Percentiles rank a stretch among this genome's conserved stretches.
Conservation (phyloP, 768 basidiomycete genomes). For the Psilocybe cyanescens region DNA sequence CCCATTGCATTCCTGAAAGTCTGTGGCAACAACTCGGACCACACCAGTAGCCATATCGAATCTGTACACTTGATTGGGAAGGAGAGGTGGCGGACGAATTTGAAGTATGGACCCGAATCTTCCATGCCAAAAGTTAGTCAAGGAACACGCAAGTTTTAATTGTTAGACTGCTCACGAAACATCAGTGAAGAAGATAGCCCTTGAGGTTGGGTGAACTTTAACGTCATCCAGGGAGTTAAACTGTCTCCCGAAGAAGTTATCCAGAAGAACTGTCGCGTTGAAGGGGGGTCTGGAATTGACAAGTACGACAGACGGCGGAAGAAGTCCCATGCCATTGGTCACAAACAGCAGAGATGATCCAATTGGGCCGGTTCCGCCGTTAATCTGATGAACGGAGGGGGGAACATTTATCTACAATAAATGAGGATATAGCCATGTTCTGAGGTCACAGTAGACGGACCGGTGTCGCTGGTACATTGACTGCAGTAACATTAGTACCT, state of each 20-base stretch:
- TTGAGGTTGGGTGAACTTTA: constrained; percentile 1
- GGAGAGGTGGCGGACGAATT: constrained; percentile 66
- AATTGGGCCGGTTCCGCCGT: background rate
- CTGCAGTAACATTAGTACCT: background rate
- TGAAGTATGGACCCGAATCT: constrained; percentile 68
- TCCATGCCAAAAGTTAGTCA: background rate
- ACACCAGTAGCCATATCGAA: constrained; percentile 68
- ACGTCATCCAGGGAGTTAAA: constrained; percentile 8
- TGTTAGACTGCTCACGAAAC: background rate
- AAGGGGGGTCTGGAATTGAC: background rate
- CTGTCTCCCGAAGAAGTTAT: constrained; percentile 4
- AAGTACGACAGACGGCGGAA: background rate
- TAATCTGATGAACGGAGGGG: background rate
- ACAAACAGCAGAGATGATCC: background rate
- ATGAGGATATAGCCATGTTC: background rate
- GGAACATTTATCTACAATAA: background rate
- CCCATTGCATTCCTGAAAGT: constrained; percentile 75
- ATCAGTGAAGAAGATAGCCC: constrained; percentile 4
- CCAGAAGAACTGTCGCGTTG: constrained; percentile 1
- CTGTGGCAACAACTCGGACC: constrained; percentile 75
- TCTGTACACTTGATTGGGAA: constrained; percentile 80
- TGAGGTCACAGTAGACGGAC: background rate
- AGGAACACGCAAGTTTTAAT: too few species aligned
- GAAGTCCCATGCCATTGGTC: background rate
- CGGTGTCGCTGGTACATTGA: background rate